Conservation (phyloP, 2,329 filamentous ascomycete species). For the Acrocalymma vagum region DNA sequence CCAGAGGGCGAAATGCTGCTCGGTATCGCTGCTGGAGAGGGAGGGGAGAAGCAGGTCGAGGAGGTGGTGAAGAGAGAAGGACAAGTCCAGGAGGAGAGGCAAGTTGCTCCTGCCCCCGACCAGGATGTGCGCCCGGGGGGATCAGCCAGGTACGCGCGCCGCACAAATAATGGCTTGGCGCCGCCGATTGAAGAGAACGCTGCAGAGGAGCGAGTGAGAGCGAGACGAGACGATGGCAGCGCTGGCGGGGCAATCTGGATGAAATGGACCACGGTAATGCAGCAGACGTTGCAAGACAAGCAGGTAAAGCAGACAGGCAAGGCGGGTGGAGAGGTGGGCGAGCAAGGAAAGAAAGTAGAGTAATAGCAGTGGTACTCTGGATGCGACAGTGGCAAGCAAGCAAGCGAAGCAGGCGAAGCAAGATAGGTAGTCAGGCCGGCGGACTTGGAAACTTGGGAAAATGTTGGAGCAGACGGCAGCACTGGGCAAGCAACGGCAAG, state of each 20-base stretch:
- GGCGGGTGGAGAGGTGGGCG: conserved; percentile 3
- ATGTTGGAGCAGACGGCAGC: too few relatives aligned
- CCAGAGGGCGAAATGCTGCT: conserved; percentile 25
- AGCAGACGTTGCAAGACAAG: conserved; percentile 16
- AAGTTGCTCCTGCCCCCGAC: conserved; percentile 30
- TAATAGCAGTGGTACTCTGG: too few relatives aligned
- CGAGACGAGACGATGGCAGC: too few relatives aligned
- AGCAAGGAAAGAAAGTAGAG: conserved; percentile 5
- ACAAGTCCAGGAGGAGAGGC: conserved; percentile 15
- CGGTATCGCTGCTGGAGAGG: conserved; percentile 24
- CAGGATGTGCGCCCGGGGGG: conserved; percentile 16
- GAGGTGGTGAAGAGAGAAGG: conserved; percentile 6
- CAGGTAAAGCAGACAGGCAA: conserved; percentile 14
- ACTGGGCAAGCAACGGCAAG: too few relatives aligned
- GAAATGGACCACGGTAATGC: too few relatives aligned
- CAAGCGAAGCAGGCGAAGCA: neutral
- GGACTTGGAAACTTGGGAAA: too few relatives aligned
- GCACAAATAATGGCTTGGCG: conserved; percentile 27
- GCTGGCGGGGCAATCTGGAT: too few relatives aligned
- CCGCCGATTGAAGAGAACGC: too few relatives aligned
- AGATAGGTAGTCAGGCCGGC: too few relatives aligned
- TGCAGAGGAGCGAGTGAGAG: too few relatives aligned
- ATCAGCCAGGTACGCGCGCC: conserved; percentile 27
- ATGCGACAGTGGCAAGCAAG: neutral
- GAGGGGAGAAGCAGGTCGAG: conserved; percentile 22